Base-by-base conservation (phyloP, 2,329 filamentous ascomycete species). In the Neofusicoccum sp. region DNA sequence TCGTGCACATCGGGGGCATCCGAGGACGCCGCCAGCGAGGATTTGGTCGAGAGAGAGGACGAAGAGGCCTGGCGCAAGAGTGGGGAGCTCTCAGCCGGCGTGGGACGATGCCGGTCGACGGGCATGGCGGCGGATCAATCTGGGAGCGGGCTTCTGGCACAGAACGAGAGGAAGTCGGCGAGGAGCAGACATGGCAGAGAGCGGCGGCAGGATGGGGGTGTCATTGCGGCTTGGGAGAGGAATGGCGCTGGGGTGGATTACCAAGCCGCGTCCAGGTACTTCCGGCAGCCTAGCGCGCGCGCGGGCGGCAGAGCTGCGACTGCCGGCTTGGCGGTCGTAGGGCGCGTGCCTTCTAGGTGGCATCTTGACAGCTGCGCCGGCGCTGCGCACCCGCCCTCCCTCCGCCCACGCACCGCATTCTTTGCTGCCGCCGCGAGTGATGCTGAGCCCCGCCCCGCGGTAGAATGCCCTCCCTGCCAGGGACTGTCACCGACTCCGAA, bases 361-460 rank as follows among this genome's bases (percentile, higher is more conserved):
- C 57, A 60, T 60, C 57, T 60, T 51, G 45, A 51, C 57, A 41
- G 24, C 45, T 38, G 36, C 56, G 26, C 57, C 47, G 11, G 12
- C 26, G 12, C 34, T 45, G 38, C 11, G 24, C 12, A 7, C n/a
- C 14, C 38, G 3, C 11, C 33, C n/a, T n/a, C 38, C 24, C 14
- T 24, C 16, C 54, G 28, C 36, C 34, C 31, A 14, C 30, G 11
- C 31, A 3, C 58, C n/a, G 14, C 16, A 38, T 28, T n/a, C 5
- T 30, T 45, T 26, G 33, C 44, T 43, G 48, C 47, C 33, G 60
- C 60, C 51, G 26, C 31, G n/a, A 56, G 51, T 43, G n/a, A 56
- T 56, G 51, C 51, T 24, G 28, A 20, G 12, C 14, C 51, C 43
- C n/a, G 3, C 28, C 14, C 7, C 28, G 38, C 51, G 51, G 51